These are phyloP conservation scores for Favolaschia claudopus DNA, from an alignment of 768 basidiomycete species.

Conservation along the genomic window DNA sequence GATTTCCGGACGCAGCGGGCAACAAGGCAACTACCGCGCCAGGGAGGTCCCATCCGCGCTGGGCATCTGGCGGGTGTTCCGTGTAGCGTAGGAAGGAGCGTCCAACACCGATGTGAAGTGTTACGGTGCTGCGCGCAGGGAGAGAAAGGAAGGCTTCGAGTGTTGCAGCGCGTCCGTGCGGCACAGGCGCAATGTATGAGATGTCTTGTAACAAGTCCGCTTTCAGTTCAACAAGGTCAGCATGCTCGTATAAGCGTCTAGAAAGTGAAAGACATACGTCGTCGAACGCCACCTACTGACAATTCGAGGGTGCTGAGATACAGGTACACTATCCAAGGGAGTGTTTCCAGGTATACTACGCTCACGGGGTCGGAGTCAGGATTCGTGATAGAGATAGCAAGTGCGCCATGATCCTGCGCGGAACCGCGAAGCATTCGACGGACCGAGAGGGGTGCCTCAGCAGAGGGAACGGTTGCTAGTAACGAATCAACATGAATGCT, in stretches of 20 bases:
- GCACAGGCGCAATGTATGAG: conserved; percentile 70
- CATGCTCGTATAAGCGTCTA: neutral
- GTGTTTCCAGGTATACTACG: conserved; percentile 84
- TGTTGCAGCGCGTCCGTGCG: conserved; percentile 78
- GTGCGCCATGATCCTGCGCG: conserved; percentile 77
- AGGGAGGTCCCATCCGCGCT: conserved; percentile 93
- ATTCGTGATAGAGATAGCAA: conserved; percentile 75
- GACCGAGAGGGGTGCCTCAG: conserved; percentile 61
- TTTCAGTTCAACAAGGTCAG: conserved; percentile 32
- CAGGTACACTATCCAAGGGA: conserved; percentile 92
- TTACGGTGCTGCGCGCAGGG: conserved; percentile 71
- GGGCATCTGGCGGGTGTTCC: conserved; percentile 95
- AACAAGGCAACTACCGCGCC: conserved; percentile 75
- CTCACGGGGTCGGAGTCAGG: conserved; percentile 50
- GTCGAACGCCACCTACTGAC: conserved; percentile 51
- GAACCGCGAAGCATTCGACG: conserved; percentile 76
- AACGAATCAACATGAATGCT: neutral
- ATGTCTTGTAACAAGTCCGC: conserved; percentile 72
- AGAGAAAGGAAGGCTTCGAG: conserved; percentile 75
- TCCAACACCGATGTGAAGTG: conserved; percentile 74
- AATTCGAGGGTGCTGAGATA: conserved; percentile 82
- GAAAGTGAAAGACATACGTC: conserved; percentile 45
- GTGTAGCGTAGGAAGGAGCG: conserved; percentile 93
- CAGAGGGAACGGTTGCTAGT: conserved; percentile 45
- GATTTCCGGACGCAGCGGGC: conserved; percentile 22